Percentiles rank a stretch among this genome's conserved stretches.
phyloP scores from a whole-genome alignment of 495 filamentous ascomycete species.

The Xylaria flabelliformis region DNA sequence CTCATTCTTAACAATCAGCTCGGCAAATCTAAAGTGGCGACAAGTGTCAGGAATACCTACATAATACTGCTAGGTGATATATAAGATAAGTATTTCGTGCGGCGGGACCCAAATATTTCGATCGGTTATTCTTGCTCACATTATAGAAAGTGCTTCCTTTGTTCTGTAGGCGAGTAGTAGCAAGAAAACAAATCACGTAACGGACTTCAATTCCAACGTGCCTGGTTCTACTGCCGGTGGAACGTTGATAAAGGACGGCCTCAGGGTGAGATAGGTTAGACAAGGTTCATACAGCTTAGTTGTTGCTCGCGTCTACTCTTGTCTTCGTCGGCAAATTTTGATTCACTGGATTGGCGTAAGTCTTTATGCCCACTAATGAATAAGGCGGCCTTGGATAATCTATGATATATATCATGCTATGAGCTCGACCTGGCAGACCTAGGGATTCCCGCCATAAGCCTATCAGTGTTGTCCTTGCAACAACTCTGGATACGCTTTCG shows the following conservation, averaged over 20 bases:
- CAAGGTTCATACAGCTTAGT: background rate
- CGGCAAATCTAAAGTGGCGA: background rate
- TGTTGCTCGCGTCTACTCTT: background rate
- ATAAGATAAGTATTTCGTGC: background rate
- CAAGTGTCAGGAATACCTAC: background rate
- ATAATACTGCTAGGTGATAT: background rate
- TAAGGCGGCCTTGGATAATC: background rate
- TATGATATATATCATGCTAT: slow-evolving; percentile 9
- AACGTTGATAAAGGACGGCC: background rate
- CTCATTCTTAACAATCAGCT: background rate
- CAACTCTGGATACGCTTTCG: background rate
- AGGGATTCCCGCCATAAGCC: background rate
- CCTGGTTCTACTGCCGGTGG: background rate
- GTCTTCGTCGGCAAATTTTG: background rate
- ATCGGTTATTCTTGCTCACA: background rate
- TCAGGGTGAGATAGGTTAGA: background rate
- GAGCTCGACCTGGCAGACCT: background rate
- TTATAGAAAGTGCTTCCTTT: background rate
- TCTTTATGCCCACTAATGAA: background rate
- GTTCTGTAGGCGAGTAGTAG: background rate
- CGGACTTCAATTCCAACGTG: background rate
- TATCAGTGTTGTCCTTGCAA: background rate
- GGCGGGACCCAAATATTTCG: background rate
- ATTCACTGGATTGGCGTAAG: background rate
- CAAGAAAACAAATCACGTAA: background rate